phyloP scores from a whole-genome alignment of 164 flowering plant genomes.

The Dillenia turbinata region DNA sequence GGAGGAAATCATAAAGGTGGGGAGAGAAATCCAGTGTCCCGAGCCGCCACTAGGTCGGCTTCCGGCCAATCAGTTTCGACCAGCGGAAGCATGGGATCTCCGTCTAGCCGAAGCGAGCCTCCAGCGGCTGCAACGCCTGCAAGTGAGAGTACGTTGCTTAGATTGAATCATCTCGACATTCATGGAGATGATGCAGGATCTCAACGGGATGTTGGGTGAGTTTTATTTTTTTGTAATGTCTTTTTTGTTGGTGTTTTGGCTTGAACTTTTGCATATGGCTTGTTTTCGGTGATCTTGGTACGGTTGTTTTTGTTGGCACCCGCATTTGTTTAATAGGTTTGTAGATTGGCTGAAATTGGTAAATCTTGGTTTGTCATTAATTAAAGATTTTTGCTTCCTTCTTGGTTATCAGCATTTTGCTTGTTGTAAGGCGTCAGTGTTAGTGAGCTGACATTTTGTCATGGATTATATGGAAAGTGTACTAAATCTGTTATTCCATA shows the following conservation, averaged over 20 bases:
- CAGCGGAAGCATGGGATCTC: constrained; percentile 90
- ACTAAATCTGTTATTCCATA: too few species aligned
- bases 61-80: constrained; percentile 91
- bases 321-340: too few species aligned
- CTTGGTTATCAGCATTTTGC: too few species aligned
- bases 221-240: constrained; percentile 7
- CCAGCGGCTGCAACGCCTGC: constrained; percentile 57
- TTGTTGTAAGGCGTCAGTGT: too few species aligned
- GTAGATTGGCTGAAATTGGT: too few species aligned
- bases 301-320: too few species aligned
- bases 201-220: constrained; percentile 54
- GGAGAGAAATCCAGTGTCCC: constrained; percentile 34
- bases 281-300: too few species aligned
- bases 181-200: constrained; percentile 78
- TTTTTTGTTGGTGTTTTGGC: background rate
- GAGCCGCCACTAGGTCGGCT: constrained; percentile 38
- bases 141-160: constrained; percentile 47
- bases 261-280: too few species aligned
- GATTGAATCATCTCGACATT: constrained; percentile 65
- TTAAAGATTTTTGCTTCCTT: too few species aligned
- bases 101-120: constrained; percentile 64
- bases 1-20: constrained; percentile 36
- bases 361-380: too few species aligned
- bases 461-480: too few species aligned
- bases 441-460: too few species aligned